phyloP scores from a whole-genome alignment of 2,329 filamentous ascomycete genomes.

The Diaporthe caulivora region DNA sequence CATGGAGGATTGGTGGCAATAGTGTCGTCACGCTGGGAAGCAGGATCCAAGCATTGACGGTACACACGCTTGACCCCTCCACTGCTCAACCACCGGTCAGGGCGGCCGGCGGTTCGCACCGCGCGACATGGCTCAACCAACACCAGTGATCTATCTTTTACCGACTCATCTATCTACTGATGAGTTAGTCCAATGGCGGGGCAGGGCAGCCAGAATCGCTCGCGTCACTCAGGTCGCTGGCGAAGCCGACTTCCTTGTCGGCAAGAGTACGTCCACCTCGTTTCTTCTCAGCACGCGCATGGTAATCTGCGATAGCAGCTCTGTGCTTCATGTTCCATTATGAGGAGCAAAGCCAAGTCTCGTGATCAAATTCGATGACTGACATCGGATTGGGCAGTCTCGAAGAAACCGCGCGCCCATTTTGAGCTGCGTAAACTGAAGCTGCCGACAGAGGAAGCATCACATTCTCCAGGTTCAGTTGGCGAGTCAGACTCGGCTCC shows the following conservation, averaged over 20 bases:
- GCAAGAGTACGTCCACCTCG: constrained; percentile 58
- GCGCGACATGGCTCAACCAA: constrained; percentile 48
- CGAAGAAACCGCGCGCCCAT: constrained; percentile 75
- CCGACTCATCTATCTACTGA: constrained; percentile 75
- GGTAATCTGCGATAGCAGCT: not conserved
- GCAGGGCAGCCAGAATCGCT: constrained; percentile 74
- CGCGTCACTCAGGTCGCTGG: constrained; percentile 80
- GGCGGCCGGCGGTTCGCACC: not conserved
- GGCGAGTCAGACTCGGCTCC: constrained; percentile 42
- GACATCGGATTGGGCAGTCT: constrained; percentile 53
- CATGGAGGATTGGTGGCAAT: not conserved
- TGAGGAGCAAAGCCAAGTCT: no score
- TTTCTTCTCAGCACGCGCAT: no score
- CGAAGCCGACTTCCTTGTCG: constrained; percentile 81
- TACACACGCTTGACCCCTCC: not conserved
- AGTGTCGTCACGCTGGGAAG: not conserved
- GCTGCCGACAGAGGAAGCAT: constrained; percentile 67
- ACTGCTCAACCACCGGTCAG: not conserved
- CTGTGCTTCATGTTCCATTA: not conserved
- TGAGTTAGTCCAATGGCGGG: constrained; percentile 74
- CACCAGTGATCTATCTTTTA: constrained; percentile 80
- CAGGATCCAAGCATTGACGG: not conserved
- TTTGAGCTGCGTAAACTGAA: constrained; percentile 82
- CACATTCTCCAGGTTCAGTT: constrained; percentile 10
- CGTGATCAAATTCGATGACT: not conserved